Evolutionary conservation across 2,329 filamentous ascomycete species (phyloP).

Genomic region (Trichoderma sp.): DNA sequence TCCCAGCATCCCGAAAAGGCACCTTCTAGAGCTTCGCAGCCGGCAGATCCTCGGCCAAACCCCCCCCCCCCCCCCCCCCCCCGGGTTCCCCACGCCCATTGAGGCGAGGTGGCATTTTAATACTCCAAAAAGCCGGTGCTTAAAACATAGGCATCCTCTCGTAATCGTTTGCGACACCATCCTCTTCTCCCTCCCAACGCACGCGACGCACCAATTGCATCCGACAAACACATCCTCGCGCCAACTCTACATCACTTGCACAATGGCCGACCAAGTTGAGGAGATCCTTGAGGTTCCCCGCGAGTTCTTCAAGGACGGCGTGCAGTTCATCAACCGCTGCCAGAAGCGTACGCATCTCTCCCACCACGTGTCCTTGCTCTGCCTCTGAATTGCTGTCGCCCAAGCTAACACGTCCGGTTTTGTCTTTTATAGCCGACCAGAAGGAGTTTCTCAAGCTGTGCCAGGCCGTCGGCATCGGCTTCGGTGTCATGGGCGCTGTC

Average conservation of each 20-base stretch:
- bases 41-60: slow-evolving; percentile 14
- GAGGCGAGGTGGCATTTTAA: slow-evolving; percentile 21
- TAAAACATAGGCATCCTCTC: neutral
- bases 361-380: neutral
- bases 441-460: slow-evolving; percentile 45
- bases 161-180: slow-evolving; percentile 7
- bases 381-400: neutral
- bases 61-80: neutral
- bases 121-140: neutral
- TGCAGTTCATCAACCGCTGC: slow-evolving; percentile 60
- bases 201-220: slow-evolving; percentile 5
- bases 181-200: neutral
- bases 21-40: neutral
- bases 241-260: slow-evolving; percentile 23
- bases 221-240: neutral
- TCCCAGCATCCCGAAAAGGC: neutral
- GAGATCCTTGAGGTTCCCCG: slow-evolving; percentile 66
- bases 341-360: slow-evolving; percentile 53
- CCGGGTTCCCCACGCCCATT: slow-evolving; percentile 14
- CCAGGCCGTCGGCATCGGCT: slow-evolving; percentile 65
- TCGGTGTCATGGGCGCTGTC: slow-evolving; percentile 67
- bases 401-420: neutral
- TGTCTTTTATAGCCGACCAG: slow-evolving; percentile 35
- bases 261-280: slow-evolving; percentile 65
- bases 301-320: slow-evolving; percentile 61